phyloP scores from a whole-genome alignment of 1,284 basidiomycete species.

The Caloboletus firmus region DNA sequence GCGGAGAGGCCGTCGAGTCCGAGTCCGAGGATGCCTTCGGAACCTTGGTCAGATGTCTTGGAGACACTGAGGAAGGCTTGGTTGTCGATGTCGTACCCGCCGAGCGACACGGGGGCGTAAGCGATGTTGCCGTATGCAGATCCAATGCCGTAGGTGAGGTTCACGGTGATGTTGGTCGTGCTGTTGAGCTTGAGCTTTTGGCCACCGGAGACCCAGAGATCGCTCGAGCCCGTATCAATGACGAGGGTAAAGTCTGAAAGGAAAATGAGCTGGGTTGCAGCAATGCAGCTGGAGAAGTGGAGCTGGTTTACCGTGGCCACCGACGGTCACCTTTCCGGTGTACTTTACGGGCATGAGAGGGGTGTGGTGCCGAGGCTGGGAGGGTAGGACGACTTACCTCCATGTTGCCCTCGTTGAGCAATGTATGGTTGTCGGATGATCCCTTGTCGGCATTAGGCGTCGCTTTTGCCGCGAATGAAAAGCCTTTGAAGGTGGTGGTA shows the following conservation, averaged over 20 bases:
- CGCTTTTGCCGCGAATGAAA: conserved; percentile 24
- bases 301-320: conserved; percentile 26
- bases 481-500: conserved; percentile 10
- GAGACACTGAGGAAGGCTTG: conserved; percentile 29
- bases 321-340: conserved; percentile 32
- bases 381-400: conserved; percentile 21
- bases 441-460: conserved; percentile 22
- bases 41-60: conserved; percentile 16
- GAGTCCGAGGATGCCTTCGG: conserved; percentile 30
- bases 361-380: neutral
- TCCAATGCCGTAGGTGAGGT: conserved; percentile 35
- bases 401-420: conserved; percentile 28
- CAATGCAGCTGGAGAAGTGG: neutral
- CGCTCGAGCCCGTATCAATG: conserved; percentile 33
- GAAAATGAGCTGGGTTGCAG: neutral
- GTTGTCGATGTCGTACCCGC: conserved; percentile 25
- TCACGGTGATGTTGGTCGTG: conserved; percentile 26
- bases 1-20: conserved; percentile 28
- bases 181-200: conserved; percentile 23
- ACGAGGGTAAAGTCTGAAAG: conserved; percentile 28
- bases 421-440: conserved; percentile 23
- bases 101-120: conserved; percentile 26
- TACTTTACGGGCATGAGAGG: conserved; percentile 18
- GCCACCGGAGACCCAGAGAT: conserved; percentile 26
- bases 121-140: conserved; percentile 28